These are phyloP conservation scores for Wallacemonas sp. DNA, from an alignment of 208 protist genomes.

Conservation along the genomic window DNA sequence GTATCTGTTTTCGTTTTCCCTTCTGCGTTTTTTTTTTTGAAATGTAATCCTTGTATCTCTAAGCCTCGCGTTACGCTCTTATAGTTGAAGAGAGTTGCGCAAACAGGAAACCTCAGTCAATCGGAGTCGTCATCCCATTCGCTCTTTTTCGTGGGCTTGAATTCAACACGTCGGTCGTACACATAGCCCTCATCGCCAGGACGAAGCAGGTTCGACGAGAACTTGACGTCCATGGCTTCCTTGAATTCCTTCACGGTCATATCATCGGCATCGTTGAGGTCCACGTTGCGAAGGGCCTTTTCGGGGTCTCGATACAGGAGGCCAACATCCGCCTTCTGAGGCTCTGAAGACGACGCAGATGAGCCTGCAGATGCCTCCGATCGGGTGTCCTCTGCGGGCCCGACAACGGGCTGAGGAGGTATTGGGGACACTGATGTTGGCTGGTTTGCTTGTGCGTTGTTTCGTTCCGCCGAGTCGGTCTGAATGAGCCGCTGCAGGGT, in stretches of 20 bases:
- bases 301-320: constrained; percentile 89
- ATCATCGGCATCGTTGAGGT: constrained; percentile 89
- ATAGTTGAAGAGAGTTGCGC: no score
- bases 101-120: no score
- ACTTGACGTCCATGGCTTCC: constrained; percentile 82
- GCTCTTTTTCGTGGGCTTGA: constrained; percentile 70
- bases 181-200: constrained; percentile 84
- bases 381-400: background rate
- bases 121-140: constrained; percentile 84
- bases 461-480: background rate
- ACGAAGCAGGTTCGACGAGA: constrained; percentile 62
- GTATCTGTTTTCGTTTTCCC: no score
- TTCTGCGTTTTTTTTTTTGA: no score
- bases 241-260: constrained; percentile 90
- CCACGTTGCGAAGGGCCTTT: constrained; percentile 81
- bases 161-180: constrained; percentile 85
- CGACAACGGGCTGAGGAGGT: background rate
- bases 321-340: constrained; percentile 85
- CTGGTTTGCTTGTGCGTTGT: constrained; percentile 2
- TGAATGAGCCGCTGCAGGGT: constrained; percentile 59
- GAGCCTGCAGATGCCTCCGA: background rate
- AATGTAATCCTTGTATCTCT: no score
- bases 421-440: background rate
- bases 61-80: no score
- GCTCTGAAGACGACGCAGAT: background rate